Percentiles rank a stretch among this genome's conserved stretches.
phyloP scores from a whole-genome alignment of 257 asterid species.

The Catharanthus roseus region DNA sequence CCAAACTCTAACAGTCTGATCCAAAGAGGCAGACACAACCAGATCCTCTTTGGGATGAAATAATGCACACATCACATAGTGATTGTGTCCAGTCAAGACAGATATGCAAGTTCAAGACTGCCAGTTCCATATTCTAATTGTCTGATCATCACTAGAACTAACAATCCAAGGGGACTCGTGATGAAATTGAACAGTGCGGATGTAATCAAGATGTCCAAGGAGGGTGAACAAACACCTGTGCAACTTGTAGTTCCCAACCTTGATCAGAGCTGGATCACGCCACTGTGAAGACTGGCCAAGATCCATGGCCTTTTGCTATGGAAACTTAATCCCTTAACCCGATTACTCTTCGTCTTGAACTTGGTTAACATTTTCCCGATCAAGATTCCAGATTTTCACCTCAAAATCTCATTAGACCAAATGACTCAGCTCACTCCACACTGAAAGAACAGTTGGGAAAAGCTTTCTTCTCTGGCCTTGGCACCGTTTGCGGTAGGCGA shows the following conservation, averaged over 20 bases:
- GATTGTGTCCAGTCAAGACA: constrained; percentile 95
- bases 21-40: constrained; percentile 96
- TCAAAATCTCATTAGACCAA: not conserved
- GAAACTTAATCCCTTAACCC: constrained; percentile 95
- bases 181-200: constrained; percentile 93
- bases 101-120: constrained; percentile 94
- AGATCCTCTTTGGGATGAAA: constrained; percentile 97
- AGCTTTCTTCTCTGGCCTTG: too few relatives aligned
- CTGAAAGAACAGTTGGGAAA: too few relatives aligned
- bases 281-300: constrained; percentile 98
- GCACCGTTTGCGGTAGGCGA: too few relatives aligned
- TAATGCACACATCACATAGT: constrained; percentile 94
- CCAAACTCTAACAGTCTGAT: constrained; percentile 98
- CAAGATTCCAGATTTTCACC: not conserved
- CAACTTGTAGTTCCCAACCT: constrained; percentile 95
- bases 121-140: constrained; percentile 99
- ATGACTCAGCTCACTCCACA: constrained; percentile 5
- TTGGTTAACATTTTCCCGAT: constrained; percentile 68
- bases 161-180: constrained; percentile 98
- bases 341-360: constrained; percentile 94
- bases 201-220: constrained; percentile 97
- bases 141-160: constrained; percentile 98
- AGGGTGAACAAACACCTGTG: constrained; percentile 93
- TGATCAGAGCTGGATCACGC: constrained; percentile 97
- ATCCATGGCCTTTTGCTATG: constrained; percentile 98